Conservation (phyloP, 164 flowering plant species). For the Chimonanthus salicifolius region DNA sequence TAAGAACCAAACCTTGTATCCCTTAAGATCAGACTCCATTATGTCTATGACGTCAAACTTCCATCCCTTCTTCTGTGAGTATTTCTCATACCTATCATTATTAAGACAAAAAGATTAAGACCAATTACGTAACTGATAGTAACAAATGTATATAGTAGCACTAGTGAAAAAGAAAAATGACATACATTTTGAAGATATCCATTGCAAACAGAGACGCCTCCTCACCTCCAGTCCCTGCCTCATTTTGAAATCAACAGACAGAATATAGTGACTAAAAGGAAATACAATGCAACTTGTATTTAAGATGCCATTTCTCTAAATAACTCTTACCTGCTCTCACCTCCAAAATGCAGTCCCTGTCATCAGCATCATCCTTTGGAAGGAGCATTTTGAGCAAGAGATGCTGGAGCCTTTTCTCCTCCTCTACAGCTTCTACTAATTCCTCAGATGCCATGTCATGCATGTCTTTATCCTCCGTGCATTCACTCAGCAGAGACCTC, state of each 20-base stretch:
- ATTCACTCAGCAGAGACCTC: conserved; percentile 55
- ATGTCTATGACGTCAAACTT: conserved; percentile 79
- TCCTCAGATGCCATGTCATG: conserved; percentile 70
- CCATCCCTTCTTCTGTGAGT: conserved; percentile 82
- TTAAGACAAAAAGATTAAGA: neutral
- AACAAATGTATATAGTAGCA: neutral
- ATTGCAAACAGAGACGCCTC: conserved; percentile 97
- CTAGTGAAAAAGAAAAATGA: neutral
- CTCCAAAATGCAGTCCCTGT: conserved; percentile 91
- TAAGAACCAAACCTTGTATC: conserved; percentile 56
- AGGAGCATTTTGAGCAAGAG: conserved; percentile 67
- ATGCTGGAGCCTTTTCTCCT: conserved; percentile 59
- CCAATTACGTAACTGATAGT: neutral
- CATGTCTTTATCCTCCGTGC: conserved; percentile 76
- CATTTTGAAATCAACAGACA: neutral
- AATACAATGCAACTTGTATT: neutral
- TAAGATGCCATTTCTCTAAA: neutral
- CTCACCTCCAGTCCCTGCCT: conserved; percentile 93
- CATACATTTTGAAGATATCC: conserved; percentile 90
- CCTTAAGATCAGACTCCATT: conserved; percentile 71
- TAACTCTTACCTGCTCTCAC: conserved; percentile 89
- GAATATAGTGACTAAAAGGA: neutral
- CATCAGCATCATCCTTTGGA: conserved; percentile 98
- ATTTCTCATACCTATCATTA: conserved; percentile 73
- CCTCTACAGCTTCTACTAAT: conserved; percentile 48